phyloP scores from a whole-genome alignment of 495 filamentous ascomycete genomes.

The Xylaria castorea region DNA sequence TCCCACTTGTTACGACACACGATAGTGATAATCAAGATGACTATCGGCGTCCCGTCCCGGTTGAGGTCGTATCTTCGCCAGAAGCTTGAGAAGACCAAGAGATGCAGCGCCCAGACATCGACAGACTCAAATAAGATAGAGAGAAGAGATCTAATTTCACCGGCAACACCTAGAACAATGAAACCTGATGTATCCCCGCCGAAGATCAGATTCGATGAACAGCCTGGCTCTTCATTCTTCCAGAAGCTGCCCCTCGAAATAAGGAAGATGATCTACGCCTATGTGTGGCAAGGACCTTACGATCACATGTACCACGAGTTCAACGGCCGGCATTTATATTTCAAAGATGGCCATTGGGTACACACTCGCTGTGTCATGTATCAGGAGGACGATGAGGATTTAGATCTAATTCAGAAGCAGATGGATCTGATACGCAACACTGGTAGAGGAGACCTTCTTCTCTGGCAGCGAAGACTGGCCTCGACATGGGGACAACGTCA shows the following conservation, averaged over 20 bases:
- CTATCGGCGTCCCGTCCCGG: slow-evolving; percentile 32
- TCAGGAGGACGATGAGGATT: slow-evolving; percentile 37
- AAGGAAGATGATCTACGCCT: slow-evolving; percentile 42
- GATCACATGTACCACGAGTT: slow-evolving; percentile 38
- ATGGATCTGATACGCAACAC: slow-evolving; percentile 36
- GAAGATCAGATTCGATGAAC: slow-evolving; percentile 21
- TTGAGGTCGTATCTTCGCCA: slow-evolving; percentile 36
- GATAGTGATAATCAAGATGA: slow-evolving; percentile 26
- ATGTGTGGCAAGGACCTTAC: slow-evolving; percentile 34
- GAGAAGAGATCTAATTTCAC: slow-evolving; percentile 12
- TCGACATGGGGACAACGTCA: slow-evolving; percentile 43
- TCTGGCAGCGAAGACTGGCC: slow-evolving; percentile 40
- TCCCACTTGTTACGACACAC: neutral
- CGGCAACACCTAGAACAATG: neutral
- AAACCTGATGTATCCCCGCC: neutral
- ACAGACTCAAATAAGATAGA: slow-evolving; percentile 22
- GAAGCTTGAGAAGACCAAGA: slow-evolving; percentile 32
- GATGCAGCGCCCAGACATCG: slow-evolving; percentile 25
- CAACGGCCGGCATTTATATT: slow-evolving; percentile 39
- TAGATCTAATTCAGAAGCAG: slow-evolving; percentile 39
- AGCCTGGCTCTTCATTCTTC: slow-evolving; percentile 37
- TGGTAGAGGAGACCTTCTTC: slow-evolving; percentile 35
- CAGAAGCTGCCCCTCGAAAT: slow-evolving; percentile 41
- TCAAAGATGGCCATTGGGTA: slow-evolving; percentile 39
- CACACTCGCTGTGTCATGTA: slow-evolving; percentile 44